Conservation (phyloP, 305 asterid genomes). For the Ajuga reptans region DNA sequence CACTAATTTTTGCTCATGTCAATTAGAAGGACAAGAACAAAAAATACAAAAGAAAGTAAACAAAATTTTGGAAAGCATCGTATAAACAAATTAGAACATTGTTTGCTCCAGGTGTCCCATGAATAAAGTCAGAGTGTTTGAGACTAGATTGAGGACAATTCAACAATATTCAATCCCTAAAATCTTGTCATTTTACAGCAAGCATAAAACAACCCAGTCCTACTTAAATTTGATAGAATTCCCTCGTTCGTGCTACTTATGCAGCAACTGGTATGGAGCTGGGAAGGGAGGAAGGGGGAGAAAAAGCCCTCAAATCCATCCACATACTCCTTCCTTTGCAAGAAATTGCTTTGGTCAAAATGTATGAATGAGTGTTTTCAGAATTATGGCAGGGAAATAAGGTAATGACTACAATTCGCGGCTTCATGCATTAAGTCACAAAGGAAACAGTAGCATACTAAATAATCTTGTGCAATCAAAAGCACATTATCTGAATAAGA, state of each 20-base stretch:
- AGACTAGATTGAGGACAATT: neutral
- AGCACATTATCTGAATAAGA: neutral
- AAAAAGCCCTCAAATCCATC: neutral
- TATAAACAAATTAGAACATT: neutral
- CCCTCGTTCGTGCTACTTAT: neutral
- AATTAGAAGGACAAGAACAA: neutral
- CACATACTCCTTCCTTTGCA: neutral
- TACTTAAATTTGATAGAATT: neutral
- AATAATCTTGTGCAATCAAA: neutral
- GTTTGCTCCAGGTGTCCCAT: neutral
- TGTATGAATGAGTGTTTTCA: neutral
- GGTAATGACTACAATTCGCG: neutral
- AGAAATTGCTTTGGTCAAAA: neutral
- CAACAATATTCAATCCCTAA: neutral
- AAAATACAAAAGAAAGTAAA: neutral
- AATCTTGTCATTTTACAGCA: neutral
- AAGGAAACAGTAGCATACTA: neutral
- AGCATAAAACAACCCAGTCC: neutral
- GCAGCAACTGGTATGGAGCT: neutral
- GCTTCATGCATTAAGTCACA: neutral
- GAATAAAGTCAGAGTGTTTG: neutral
- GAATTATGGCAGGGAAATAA: neutral
- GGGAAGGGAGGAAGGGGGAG: no score
- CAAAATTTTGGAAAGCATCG: neutral
- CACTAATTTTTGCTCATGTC: neutral